Base-by-base conservation (phyloP, 768 basidiomycete species). In the Leucosporidium yakuticum region DNA sequence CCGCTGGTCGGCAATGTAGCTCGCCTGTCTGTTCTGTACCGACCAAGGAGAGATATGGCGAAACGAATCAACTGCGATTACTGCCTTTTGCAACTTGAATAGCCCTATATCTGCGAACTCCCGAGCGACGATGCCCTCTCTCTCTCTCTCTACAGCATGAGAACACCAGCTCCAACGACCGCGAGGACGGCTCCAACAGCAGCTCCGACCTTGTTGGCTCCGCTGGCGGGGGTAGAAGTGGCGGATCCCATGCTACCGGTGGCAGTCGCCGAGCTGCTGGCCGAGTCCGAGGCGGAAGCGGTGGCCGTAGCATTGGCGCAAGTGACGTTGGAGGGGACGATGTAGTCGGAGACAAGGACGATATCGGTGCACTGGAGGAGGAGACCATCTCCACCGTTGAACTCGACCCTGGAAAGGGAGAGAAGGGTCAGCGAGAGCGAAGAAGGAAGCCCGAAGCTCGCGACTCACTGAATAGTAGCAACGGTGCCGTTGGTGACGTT, bases 341-440 rank as follows among this genome's bases (percentile, higher is more conserved):
- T 82, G 69, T 81, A 81, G 74, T 77, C 82, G 25, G 80, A 82
- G 51, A 85, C 83, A 39, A 94, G 80, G 25, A 86, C 86, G 73
- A 93, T 77, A 79, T 93, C 91, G 48, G 91, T 83, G 76, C 90
- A 93, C 88, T 91, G 74, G 79, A 82, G 90, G 12, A 93, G 82
- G 34, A 75, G 57, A 27, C 85, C 86, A 75, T 92, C 90, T 47
- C 88, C 89, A 50, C 88, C 88, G 70, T 85, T 78, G 75, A 79
- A 91, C 34, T 84, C 71, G 29, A 90, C 74, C 23, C 69, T 70
- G 69, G 8, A 25, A 19, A 29, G 0, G 20, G 19, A 36, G 48
- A n/a, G 2, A 9, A 4, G 15, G 14, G 50, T 17, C 39, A 27
- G 59, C n/a, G 12, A 20, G 36, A 36, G 58, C 7, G 34, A 11